Percentiles rank a stretch among this genome's conserved stretches.
Conservation (phyloP, 257 asterid genomes). For the Vinca minor region DNA sequence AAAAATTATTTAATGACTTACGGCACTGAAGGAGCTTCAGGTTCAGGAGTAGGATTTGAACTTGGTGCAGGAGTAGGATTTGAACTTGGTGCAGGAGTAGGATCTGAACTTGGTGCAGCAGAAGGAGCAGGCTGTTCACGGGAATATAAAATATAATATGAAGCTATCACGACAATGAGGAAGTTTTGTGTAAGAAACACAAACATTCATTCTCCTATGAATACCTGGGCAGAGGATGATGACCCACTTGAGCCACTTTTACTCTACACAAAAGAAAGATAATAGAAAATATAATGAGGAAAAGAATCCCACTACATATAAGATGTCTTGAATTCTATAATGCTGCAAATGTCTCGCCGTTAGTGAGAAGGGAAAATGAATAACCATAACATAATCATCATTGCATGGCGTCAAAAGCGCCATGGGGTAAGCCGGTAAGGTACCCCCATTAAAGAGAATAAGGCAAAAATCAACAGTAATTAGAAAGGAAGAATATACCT, state of each 20-base stretch:
- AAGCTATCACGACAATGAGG: conserved; percentile 17
- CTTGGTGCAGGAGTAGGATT: conserved; percentile 35
- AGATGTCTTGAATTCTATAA: not conserved
- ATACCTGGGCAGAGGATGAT: conserved; percentile 58
- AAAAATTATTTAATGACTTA: conserved; percentile 30
- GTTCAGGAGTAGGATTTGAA: conserved; percentile 32
- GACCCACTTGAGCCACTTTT: conserved; percentile 57
- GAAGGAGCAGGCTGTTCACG: conserved; percentile 45
- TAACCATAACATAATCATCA: not conserved
- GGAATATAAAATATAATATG: conserved; percentile 9
- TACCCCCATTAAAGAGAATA: not conserved
- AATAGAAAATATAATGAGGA: conserved; percentile 3
- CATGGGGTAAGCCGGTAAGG: not conserved
- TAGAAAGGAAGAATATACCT: conserved; percentile 31
- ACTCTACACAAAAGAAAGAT: conserved; percentile 36
- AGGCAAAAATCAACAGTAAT: not conserved
- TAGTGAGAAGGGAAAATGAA: not conserved
- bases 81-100: conserved; percentile 34
- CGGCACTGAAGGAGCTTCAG: conserved; percentile 42
- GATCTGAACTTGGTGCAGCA: conserved; percentile 32
- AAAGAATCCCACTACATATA: not conserved
- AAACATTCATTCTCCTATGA: conserved; percentile 7
- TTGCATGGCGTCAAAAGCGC: not conserved
- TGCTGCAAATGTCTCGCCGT: not conserved
- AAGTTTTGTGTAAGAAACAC: not conserved